These are phyloP conservation scores for Brettanomyces custersianus DNA, from an alignment of 805 yeast genomes.

Conservation along the genomic window DNA sequence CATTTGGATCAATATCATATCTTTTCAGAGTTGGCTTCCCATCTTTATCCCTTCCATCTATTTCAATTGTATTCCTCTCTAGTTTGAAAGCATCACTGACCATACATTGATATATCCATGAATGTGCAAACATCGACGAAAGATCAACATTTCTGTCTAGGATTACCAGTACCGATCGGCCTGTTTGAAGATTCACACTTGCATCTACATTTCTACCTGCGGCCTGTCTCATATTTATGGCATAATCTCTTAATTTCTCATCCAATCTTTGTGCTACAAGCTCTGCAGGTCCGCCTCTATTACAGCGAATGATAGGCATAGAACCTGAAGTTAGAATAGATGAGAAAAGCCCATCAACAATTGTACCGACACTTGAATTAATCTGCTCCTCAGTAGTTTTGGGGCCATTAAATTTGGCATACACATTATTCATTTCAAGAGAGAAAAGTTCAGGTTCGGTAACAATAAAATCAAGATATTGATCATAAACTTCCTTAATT, in stretches of 20 bases:
- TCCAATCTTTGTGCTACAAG: constrained; percentile 84
- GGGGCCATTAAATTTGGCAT: constrained; percentile 63
- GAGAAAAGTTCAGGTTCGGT: constrained; percentile 89
- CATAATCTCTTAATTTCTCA: constrained; percentile 74
- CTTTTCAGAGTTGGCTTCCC: constrained; percentile 38
- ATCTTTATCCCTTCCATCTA: constrained; percentile 29
- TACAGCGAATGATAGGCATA: constrained; percentile 86
- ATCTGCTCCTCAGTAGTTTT: constrained; percentile 67
- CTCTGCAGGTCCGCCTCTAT: constrained; percentile 92
- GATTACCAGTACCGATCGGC: constrained; percentile 69
- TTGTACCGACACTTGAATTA: constrained; percentile 52
- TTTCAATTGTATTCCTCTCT: constrained; percentile 71
- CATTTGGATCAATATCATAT: constrained; percentile 87
- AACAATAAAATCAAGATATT: constrained; percentile 83
- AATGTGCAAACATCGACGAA: constrained; percentile 90
- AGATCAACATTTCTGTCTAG: constrained; percentile 86
- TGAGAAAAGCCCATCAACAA: constrained; percentile 77
- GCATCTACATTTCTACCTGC: constrained; percentile 5
- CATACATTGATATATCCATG: constrained; percentile 97
- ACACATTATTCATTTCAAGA: constrained; percentile 58
- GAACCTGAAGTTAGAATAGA: constrained; percentile 67
- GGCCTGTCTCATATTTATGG: constrained; percentile 49
- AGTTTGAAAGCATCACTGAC: constrained; percentile 85
- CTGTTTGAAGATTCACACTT: constrained; percentile 16
- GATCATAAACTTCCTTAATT: constrained; percentile 88